Base-by-base conservation (phyloP, 2,329 filamentous ascomycete species). In the Fusarium fujikuroi region DNA sequence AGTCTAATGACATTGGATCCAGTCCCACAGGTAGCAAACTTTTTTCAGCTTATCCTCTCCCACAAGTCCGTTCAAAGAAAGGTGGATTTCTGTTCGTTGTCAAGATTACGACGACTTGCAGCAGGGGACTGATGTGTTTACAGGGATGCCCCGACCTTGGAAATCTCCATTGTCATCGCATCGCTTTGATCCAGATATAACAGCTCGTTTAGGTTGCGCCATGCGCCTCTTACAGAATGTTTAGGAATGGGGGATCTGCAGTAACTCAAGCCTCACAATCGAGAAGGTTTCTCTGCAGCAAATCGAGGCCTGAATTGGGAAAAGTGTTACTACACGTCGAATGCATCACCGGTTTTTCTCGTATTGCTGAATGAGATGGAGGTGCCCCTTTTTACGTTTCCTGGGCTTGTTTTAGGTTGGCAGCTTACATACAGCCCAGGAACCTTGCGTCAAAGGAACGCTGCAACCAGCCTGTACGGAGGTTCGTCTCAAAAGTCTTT, bases 201-300 rank as follows among this genome's bases (percentile, higher is more conserved):
- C 46, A 63, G 50, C 62, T 58, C 47, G 40, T 60, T 60, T 40
- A 21, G 66, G 43, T 25, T 69, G 49, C 61, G 56, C 72, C 69
- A 68, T 62, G 56, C 54, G 53, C 50, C 63, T 58, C 56, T 61
- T 52, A 18, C 49, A 66, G 60, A 74, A 34, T 36, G 54, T 50
- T 42, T 68, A 54, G 70, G 72, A 77, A 75, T 77, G 75, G 54
- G 53, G 67, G 64, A 66, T 70, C 69, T 52, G 63, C 62, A 50
- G 47, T 54, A 21, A 21, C 23, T 30, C 68, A 75, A 70, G 62
- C 60, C 63, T 74, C 65, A 40, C n/a, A 21, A 25, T 32, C n/a
- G 23, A 60, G 43, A 57, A 40, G 23, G 43, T 54, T 70, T 74
- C 37, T 19, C 18, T 58, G 44, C 32, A 61, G 56, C 50, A 63